phyloP scores from a whole-genome alignment of 2,329 filamentous ascomycete species.

The Epichloe glyceriae region DNA sequence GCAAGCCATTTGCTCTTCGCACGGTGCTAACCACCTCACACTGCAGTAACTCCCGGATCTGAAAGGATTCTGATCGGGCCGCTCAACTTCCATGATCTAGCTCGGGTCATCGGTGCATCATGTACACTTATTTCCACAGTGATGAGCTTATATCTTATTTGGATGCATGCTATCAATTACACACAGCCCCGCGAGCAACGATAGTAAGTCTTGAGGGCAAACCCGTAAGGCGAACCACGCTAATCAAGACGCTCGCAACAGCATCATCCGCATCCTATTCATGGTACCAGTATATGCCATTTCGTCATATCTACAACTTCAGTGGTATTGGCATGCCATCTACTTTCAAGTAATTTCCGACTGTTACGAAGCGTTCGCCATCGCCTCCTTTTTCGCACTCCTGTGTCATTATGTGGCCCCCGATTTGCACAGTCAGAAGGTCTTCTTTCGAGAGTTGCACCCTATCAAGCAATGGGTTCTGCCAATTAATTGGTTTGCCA shows the following conservation, averaged over 20 bases:
- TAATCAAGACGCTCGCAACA: slow-evolving; percentile 17
- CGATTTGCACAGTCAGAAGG: slow-evolving; percentile 66
- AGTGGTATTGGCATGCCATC: slow-evolving; percentile 63
- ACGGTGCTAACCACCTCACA: neutral
- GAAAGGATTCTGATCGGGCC: slow-evolving; percentile 34
- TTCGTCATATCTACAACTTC: slow-evolving; percentile 60
- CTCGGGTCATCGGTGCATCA: slow-evolving; percentile 35
- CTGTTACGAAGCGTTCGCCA: slow-evolving; percentile 82
- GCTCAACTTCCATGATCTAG: slow-evolving; percentile 42
- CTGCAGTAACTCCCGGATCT: slow-evolving; percentile 27
- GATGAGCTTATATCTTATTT: slow-evolving; percentile 43
- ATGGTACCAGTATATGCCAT: slow-evolving; percentile 76
- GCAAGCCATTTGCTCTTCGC: neutral
- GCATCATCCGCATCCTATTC: slow-evolving; percentile 76
- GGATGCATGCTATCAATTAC: slow-evolving; percentile 46
- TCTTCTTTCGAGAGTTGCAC: slow-evolving; percentile 59
- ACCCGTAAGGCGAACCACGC: neutral
- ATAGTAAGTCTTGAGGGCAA: slow-evolving; percentile 28
- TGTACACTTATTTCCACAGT: slow-evolving; percentile 37
- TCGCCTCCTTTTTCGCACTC: slow-evolving; percentile 74
- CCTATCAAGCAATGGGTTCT: slow-evolving; percentile 60
- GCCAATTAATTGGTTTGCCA: slow-evolving; percentile 58
- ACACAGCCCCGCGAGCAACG: slow-evolving; percentile 47
- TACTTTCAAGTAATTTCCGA: slow-evolving; percentile 74
- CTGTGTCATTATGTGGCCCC: slow-evolving; percentile 71